Percentiles rank a stretch among this genome's conserved stretches.
Evolutionary conservation across 106 monocot genomes (phyloP).

Genomic region (Dendrobium huoshanense): DNA sequence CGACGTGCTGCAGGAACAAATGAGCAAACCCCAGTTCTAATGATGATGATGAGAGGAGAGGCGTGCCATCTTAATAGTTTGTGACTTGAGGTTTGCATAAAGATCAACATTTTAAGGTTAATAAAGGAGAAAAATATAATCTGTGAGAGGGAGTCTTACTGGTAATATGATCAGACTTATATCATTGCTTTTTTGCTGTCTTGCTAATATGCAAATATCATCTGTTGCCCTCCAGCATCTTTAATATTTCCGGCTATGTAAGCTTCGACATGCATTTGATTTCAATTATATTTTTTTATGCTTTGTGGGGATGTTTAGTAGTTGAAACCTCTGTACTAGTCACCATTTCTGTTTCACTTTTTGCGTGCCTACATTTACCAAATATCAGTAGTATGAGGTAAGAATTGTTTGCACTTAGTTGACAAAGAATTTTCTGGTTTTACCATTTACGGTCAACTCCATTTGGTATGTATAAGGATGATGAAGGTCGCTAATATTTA

Average conservation of each 20-base stretch:
- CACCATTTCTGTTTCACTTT: not conserved
- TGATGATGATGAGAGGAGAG: no score
- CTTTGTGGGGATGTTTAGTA: not conserved
- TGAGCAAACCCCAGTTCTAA: not conserved
- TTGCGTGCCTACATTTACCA: not conserved
- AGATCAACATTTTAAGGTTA: not conserved
- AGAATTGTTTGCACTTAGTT: not conserved
- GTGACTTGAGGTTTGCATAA: not conserved
- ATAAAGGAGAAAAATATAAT: not conserved
- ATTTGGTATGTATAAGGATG: not conserved
- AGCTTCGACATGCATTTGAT: not conserved
- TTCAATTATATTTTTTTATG: not conserved
- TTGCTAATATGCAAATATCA: not conserved
- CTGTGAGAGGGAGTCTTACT: not conserved
- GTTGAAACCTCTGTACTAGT: not conserved
- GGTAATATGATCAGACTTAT: not conserved
- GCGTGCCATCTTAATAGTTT: not conserved
- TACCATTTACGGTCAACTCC: not conserved
- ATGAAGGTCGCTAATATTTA: not conserved
- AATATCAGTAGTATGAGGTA: not conserved
- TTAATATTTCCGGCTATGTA: not conserved
- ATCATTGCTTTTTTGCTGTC: not conserved
- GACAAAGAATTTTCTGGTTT: not conserved
- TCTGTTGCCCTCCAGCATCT: not conserved
- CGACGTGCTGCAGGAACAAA: not conserved